Base-by-base conservation (phyloP, 2,329 filamentous ascomycete species). In the Colletotrichum eremochloae region DNA sequence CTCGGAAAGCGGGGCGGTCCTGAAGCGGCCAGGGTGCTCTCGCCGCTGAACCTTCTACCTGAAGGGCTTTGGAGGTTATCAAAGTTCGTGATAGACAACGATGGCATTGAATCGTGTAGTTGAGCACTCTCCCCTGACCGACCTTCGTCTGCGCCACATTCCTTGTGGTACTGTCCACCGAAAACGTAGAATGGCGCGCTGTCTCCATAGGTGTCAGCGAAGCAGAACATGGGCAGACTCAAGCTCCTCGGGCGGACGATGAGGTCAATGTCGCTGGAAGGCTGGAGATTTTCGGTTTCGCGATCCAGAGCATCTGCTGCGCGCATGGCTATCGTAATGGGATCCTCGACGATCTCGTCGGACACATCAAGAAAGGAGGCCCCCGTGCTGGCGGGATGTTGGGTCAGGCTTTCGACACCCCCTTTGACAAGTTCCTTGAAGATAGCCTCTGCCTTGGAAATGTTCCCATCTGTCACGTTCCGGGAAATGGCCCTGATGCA, bases 31-130 rank as follows among this genome's bases (percentile, higher is more conserved):
- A 74, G 74, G 29, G 76, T 75, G 38, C 77, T 75, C 48, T 80
- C 77, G 38, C 76, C 77, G 53, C 80, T 76, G 56, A 71, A 71
- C n/a, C 98, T 77, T 84, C 97, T 60, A 92, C 97, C 73, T 95
- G 96, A 74, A 97, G 97, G 77, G 94, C 95, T 3, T 86, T 98
- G 5, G 93, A 95, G 79, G 83, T 95, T 29, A 81, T 85, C 77
- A 86, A 87, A 76, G 78, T 84, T 58, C 5, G 77, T 79, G 48
- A 80, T 66, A n/a, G 76, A 75, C 57, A 82, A 77, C 5, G 69
- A 77, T 3, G 79, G 77, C 18, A 78, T 73, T 72, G 50, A 24
- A 18, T 24, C 20, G 29, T 24, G 14, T 2, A 20, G n/a, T 14
- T 38, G 46, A 31, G 31, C 14, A 24, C 20, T 14, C 4, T 42